phyloP scores from a whole-genome alignment of 176 grass and related monocot genomes.

The Oryza australiensis region DNA sequence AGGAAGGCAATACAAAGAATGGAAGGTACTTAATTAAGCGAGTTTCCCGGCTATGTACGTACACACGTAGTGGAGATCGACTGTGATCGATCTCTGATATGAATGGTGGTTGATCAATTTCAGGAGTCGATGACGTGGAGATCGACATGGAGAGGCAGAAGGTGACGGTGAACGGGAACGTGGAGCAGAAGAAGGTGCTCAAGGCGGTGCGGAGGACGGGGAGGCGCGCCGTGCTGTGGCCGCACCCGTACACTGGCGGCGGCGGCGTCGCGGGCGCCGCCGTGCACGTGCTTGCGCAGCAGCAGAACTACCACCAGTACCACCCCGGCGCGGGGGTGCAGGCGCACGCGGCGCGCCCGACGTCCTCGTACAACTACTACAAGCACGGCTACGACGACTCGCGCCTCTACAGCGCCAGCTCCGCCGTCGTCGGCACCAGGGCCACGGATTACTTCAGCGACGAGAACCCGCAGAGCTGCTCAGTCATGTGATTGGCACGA shows the following conservation, averaged over 20 bases:
- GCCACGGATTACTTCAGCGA: conserved; percentile 76
- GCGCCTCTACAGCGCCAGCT: conserved; percentile 51
- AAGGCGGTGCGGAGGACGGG: conserved; percentile 79
- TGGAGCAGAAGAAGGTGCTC: conserved; percentile 92
- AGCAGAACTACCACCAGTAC: conserved; percentile 41
- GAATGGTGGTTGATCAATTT: neutral
- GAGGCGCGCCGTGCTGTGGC: conserved; percentile 83
- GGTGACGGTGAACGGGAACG: conserved; percentile 77
- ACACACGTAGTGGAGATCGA: neutral
- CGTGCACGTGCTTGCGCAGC: conserved; percentile 34
- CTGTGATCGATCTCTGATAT: neutral
- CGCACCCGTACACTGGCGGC: conserved; percentile 43
- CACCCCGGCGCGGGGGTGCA: conserved; percentile 45
- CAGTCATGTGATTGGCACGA: conserved; percentile 55
- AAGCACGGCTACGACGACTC: conserved; percentile 88
- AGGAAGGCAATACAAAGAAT: conserved; percentile 66
- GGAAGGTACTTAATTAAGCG: conserved; percentile 35
- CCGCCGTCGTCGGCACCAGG: conserved; percentile 46
- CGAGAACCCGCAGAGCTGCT: conserved; percentile 77
- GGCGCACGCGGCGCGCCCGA: conserved; percentile 17
- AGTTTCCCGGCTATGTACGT: neutral
- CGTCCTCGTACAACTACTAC: conserved; percentile 90
- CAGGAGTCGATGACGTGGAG: conserved; percentile 70
- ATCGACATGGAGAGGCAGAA: conserved; percentile 88
- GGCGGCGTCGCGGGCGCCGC: conserved; percentile 6